Evolutionary conservation across 805 yeast genomes (phyloP).

Genomic region (Torulaspora gathmanii): DNA sequence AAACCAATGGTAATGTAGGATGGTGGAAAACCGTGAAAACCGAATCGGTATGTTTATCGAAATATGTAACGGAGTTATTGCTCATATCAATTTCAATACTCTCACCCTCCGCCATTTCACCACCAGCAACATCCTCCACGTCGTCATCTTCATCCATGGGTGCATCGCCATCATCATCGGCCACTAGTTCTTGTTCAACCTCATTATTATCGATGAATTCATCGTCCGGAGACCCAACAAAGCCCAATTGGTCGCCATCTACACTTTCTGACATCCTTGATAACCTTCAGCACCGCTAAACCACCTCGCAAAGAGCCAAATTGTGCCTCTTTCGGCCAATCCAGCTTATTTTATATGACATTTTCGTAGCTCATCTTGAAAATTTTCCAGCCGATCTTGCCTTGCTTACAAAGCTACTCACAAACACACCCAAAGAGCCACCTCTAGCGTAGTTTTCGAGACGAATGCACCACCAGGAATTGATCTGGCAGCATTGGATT

Average conservation of each 20-base stretch:
- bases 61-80: constrained; percentile 84
- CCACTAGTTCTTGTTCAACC: constrained; percentile 41
- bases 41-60: constrained; percentile 87
- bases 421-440: not conserved
- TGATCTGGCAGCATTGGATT: not conserved
- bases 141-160: constrained; percentile 32
- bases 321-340: not conserved
- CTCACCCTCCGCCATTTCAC: constrained; percentile 38
- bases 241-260: constrained; percentile 9
- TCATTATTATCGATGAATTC: constrained; percentile 41
- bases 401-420: not conserved
- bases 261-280: constrained; percentile 13
- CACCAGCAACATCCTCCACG: constrained; percentile 39
- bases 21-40: constrained; percentile 77
- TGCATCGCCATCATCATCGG: constrained; percentile 34
- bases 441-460: not conserved
- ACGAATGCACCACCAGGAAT: not conserved
- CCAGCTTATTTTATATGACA: not conserved
- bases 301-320: not conserved
- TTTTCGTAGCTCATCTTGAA: constrained; percentile 1
- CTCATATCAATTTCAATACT: constrained; percentile 76
- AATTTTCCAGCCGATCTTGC: constrained; percentile 1
- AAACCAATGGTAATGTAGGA: constrained; percentile 78
- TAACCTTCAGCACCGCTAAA: not conserved
- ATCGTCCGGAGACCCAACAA: constrained; percentile 26